Conservation (phyloP, 208 protist genomes). For the Crithidia sp. region DNA sequence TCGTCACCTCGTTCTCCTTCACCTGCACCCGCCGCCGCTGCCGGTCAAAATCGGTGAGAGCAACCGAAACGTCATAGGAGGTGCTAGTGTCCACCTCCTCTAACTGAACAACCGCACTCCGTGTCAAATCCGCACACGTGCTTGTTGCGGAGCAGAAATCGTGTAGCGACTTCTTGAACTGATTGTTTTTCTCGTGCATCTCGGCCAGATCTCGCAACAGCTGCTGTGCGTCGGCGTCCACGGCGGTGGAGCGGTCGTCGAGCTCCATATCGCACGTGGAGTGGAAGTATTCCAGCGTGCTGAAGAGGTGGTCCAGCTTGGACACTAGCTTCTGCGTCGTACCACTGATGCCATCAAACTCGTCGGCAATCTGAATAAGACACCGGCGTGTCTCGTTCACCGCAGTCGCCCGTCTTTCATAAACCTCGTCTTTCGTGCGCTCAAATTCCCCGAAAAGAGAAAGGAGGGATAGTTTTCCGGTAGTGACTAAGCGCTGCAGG, state of each 20-base stretch:
- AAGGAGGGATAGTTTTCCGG: constrained; percentile 56
- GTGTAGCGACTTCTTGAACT: constrained; percentile 27
- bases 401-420: constrained; percentile 41
- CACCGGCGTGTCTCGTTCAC: constrained; percentile 46
- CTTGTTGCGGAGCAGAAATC: constrained; percentile 37
- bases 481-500: constrained; percentile 38
- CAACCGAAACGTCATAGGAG: constrained; percentile 32
- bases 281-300: constrained; percentile 50
- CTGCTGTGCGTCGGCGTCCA: constrained; percentile 21
- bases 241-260: constrained; percentile 17
- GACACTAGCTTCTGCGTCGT: constrained; percentile 31
- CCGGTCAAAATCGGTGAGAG: constrained; percentile 59
- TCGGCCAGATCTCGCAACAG: constrained; percentile 29
- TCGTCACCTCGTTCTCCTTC: constrained; percentile 28
- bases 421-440: constrained; percentile 55
- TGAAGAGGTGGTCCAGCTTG: constrained; percentile 43
- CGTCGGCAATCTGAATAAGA: constrained; percentile 49
- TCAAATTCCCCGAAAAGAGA: constrained; percentile 69
- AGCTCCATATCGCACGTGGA: constrained; percentile 61
- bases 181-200: constrained; percentile 33
- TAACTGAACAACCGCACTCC: constrained; percentile 38
- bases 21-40: constrained; percentile 54
- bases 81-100: constrained; percentile 39
- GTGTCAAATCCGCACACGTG: constrained; percentile 46
- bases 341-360: constrained; percentile 41